Evolutionary conservation across 176 grass and related monocot species (phyloP).

Genomic region (Aegilops bicornis): DNA sequence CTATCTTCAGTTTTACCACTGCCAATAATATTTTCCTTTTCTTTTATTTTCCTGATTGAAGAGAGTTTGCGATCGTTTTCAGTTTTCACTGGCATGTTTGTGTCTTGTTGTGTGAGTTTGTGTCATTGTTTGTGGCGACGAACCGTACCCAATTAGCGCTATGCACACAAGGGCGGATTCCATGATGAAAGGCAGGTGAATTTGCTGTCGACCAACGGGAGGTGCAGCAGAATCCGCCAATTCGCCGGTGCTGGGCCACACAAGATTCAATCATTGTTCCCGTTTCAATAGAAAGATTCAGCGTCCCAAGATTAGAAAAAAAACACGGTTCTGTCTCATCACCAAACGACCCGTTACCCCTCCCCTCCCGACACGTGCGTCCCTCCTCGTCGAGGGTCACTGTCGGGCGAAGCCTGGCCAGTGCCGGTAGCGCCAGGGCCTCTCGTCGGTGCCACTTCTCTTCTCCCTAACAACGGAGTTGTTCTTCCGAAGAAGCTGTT

Average conservation of each 20-base stretch:
- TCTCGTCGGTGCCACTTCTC: too few relatives aligned
- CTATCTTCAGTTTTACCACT: conserved; percentile 20
- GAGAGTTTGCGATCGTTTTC: conserved; percentile 4
- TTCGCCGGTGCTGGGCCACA: neutral
- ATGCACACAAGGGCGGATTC: conserved; percentile 21
- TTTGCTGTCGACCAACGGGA: conserved; percentile 27
- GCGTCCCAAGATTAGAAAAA: neutral
- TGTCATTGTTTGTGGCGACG: neutral
- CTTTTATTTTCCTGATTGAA: too few relatives aligned
- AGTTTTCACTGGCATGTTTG: neutral
- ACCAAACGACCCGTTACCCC: too few relatives aligned
- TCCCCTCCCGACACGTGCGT: too few relatives aligned
- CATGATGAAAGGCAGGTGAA: neutral
- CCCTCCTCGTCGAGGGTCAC: too few relatives aligned
- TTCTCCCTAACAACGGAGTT: too few relatives aligned
- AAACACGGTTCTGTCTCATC: too few relatives aligned
- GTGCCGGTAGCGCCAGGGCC: too few relatives aligned
- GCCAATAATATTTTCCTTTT: too few relatives aligned
- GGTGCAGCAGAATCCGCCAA: neutral
- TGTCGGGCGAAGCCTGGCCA: too few relatives aligned
- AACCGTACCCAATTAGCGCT: neutral
- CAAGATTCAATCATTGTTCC: neutral
- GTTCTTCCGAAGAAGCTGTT: too few relatives aligned
- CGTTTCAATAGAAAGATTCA: too few relatives aligned
- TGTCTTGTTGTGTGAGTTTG: neutral